Percentiles rank a stretch among this genome's conserved stretches.
Evolutionary conservation across 805 yeast species (phyloP).

Genomic region (Helenozyma baotianmanensis): DNA sequence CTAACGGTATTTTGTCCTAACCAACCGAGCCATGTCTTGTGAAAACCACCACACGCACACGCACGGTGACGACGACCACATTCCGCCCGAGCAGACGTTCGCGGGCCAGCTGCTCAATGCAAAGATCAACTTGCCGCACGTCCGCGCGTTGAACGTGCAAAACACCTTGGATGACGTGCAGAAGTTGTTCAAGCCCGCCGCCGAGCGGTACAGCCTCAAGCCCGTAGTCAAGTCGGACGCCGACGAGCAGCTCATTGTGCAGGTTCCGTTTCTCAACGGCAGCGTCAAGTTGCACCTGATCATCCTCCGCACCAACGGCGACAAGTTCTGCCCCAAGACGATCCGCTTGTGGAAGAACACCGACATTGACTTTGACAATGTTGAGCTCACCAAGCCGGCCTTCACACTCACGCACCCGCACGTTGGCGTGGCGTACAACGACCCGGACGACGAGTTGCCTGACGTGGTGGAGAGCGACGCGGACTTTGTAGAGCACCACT

Average conservation of each 20-base stretch:
- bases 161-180: conserved; percentile 47
- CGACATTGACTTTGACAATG: conserved; percentile 68
- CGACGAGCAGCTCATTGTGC: conserved; percentile 73
- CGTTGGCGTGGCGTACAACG: conserved; percentile 45
- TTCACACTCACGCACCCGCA: conserved; percentile 60
- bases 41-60: conserved; percentile 17
- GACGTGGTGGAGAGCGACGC: conserved; percentile 27
- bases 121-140: conserved; percentile 54
- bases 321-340: conserved; percentile 60
- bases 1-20: too few relatives aligned
- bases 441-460: conserved; percentile 32
- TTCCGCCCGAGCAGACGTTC: conserved; percentile 68
- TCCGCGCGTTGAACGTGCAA: conserved; percentile 60
- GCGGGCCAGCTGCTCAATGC: conserved; percentile 62
- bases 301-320: conserved; percentile 61
- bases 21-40: too few relatives aligned
- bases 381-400: conserved; percentile 44
- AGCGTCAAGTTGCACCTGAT: conserved; percentile 71
- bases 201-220: conserved; percentile 44
- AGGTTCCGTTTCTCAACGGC: conserved; percentile 72
- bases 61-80: conserved; percentile 33
- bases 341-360: conserved; percentile 72
- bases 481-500: conserved; percentile 73
- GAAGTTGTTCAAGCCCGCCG: conserved; percentile 50
- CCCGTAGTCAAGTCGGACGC: conserved; percentile 62